Evolutionary conservation across 140 eudicot genomes (phyloP), one percentile per base, ranked within the genome.

Genomic region (Bidens hawaiensis): DNA sequence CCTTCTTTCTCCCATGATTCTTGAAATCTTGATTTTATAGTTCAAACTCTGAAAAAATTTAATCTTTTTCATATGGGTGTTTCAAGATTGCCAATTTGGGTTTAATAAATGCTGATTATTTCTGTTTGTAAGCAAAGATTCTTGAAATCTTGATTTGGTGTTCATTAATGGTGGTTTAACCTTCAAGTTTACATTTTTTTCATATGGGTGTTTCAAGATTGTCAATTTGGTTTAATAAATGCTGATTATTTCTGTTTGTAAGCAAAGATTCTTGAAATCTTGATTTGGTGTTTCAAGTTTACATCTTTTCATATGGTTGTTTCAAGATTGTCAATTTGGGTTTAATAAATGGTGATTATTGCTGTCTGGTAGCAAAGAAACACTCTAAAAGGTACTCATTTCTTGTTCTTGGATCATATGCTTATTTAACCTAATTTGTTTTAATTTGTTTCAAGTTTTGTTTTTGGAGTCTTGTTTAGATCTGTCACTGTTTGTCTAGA

Each of bases 361-460:
- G 55, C 74, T 70, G 60, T 41, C 62, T 76, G 45, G 53, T 76
- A 38, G 75, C 65, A 58, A 51, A 28, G 23, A 64, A 78, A 34
- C 21, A 64, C 65, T 25, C 53, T 43, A 66, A 67, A 68, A 74
- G 88, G 88, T 78, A 77, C 75, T 38, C 30, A 10, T 38, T 42
- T 65, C 1, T 52, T n/a, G 34, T 12, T 71, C 41, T 62, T 63
- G 38, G 38, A 42, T 61, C 49, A 41, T 4, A 50, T 61, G 52
- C 33, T 50, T 40, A 22, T 61, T 77, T 59, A 22, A 26, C 57
- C n/a, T n/a, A n/a, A n/a, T n/a, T n/a, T n/a, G n/a, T n/a, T n/a
- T 13, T 40, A 23, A 58, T 67, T 24, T 43, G 13, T 38, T 55
- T 45, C 10, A 19, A 64, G 30, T 10, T 66, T 66, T 48, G 10